Conservation (phyloP, 2,329 filamentous ascomycete species). For the Aspergillus persii region DNA sequence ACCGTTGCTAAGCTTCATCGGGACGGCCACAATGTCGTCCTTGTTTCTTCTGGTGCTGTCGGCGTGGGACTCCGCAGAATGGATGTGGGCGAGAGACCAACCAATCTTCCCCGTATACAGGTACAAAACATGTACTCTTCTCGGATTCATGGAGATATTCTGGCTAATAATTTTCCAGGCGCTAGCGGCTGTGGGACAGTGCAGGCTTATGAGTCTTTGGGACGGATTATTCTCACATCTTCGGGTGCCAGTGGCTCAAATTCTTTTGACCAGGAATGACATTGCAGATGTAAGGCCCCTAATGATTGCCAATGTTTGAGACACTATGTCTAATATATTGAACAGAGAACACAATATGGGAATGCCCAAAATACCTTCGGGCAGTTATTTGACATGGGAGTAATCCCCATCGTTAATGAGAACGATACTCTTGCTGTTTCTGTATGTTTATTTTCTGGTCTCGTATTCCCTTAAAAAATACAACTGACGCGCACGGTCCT, state of each 20-base stretch:
- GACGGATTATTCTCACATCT: conserved; percentile 87
- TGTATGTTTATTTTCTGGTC: conserved; percentile 32
- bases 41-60: conserved; percentile 96
- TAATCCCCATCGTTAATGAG: conserved; percentile 98
- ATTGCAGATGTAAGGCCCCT: conserved; percentile 76
- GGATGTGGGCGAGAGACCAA: conserved; percentile 82
- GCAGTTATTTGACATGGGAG: conserved; percentile 87
- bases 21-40: conserved; percentile 90
- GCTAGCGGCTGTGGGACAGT: conserved; percentile 93
- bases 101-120: conserved; percentile 85
- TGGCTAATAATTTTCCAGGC: conserved; percentile 53
- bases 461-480: background rate
- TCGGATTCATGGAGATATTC: background rate
- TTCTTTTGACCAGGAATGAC: conserved; percentile 89
- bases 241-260: conserved; percentile 87
- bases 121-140: conserved; percentile 38
- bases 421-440: conserved; percentile 96
- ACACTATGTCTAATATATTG: conserved; percentile 11
- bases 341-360: conserved; percentile 80
- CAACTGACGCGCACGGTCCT: conserved; percentile 1
- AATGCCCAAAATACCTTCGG: conserved; percentile 96
- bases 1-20: conserved; percentile 83
- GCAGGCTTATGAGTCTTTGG: conserved; percentile 91
- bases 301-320: background rate
- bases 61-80: conserved; percentile 89